Conservation (phyloP, 768 basidiomycete species). For the Suillus paluster region DNA sequence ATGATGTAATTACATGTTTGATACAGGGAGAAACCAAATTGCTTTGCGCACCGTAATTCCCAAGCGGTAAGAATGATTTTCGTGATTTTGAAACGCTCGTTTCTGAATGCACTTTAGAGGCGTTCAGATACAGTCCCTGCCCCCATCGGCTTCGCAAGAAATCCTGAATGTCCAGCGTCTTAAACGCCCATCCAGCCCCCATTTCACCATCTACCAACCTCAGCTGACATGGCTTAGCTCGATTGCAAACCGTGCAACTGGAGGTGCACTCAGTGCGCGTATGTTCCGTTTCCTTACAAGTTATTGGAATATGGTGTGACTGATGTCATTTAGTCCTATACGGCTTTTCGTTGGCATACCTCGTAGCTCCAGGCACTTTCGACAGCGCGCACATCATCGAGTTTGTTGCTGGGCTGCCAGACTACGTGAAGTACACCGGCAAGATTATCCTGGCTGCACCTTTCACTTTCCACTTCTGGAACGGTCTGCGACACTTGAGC, state of each 20-base stretch:
- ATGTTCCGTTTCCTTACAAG: constrained; percentile 33
- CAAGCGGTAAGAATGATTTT: constrained; percentile 43
- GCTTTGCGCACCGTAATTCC: constrained; percentile 33
- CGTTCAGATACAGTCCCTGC: constrained; percentile 68
- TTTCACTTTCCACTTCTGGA: constrained; percentile 89
- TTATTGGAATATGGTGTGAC: constrained; percentile 3
- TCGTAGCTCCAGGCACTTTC: constrained; percentile 80
- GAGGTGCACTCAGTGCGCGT: constrained; percentile 79
- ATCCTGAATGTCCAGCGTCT: constrained; percentile 90
- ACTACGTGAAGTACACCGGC: constrained; percentile 71
- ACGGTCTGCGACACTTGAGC: constrained; percentile 86
- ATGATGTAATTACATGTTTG: constrained; percentile 1
- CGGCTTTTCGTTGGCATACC: constrained; percentile 84
- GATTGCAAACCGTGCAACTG: constrained; percentile 87
- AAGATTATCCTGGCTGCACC: constrained; percentile 85
- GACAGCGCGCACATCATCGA: constrained; percentile 80
- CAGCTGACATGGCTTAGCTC: constrained; percentile 91
- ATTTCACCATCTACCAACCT: constrained; percentile 96
- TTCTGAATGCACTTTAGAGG: constrained; percentile 38
- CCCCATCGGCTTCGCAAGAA: constrained; percentile 56
- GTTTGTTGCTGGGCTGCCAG: constrained; percentile 70
- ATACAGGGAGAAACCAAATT: constrained; percentile 43
- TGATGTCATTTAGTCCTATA: constrained; percentile 68
- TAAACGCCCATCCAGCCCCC: constrained; percentile 88
- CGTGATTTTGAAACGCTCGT: neutral